phyloP scores from a whole-genome alignment of 1,284 basidiomycete species.

The Boletellus deceptivus region DNA sequence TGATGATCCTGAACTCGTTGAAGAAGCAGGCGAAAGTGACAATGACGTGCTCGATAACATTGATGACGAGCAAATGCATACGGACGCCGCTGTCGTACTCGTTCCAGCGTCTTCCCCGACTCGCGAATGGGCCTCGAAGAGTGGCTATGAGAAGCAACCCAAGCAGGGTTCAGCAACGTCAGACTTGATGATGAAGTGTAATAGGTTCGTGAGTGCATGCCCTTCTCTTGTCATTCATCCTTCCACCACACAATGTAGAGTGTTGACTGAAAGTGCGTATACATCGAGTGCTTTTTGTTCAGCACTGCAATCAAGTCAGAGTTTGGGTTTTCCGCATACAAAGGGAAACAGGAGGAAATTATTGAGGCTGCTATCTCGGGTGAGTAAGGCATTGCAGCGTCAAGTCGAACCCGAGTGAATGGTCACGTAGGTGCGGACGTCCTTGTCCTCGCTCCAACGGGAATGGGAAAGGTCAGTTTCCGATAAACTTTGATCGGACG shows the following conservation, averaged over 20 bases:
- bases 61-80: slow-evolving; percentile 13
- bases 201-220: slow-evolving; percentile 13
- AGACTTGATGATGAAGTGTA: slow-evolving; percentile 12
- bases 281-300: background rate
- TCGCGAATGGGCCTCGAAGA: background rate
- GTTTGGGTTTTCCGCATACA: slow-evolving; percentile 67
- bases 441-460: slow-evolving; percentile 83
- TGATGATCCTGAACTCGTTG: slow-evolving; percentile 11
- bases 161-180: background rate
- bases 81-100: slow-evolving; percentile 9
- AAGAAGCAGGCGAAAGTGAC: slow-evolving; percentile 14
- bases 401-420: background rate
- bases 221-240: background rate
- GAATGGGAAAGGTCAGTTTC: slow-evolving; percentile 78
- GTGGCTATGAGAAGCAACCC: background rate
- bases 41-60: slow-evolving; percentile 25
- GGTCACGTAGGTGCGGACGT: slow-evolving; percentile 57
- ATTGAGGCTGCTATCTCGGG: slow-evolving; percentile 67
- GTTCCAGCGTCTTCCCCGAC: slow-evolving; percentile 14
- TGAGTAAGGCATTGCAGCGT: slow-evolving; percentile 25
- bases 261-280: slow-evolving; percentile 25
- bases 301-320: slow-evolving; percentile 37
- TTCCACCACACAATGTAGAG: slow-evolving; percentile 11
- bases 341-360: slow-evolving; percentile 76
- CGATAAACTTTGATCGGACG: background rate